phyloP scores from a whole-genome alignment of 176 grass and related monocot genomes.

The Microstegium vimineum region DNA sequence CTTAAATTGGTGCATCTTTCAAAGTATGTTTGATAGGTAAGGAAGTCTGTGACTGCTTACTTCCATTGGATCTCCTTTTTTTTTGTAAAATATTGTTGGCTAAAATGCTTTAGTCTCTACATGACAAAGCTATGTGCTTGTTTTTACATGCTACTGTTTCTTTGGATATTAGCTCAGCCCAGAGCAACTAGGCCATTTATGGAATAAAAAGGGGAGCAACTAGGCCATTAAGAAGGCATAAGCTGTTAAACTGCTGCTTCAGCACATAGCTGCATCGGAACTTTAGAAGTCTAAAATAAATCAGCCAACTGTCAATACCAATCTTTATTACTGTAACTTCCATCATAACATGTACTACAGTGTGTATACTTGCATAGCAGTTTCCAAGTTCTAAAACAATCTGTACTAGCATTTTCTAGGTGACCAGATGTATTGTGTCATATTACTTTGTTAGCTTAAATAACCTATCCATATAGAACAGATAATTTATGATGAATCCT shows the following conservation, averaged over 20 bases:
- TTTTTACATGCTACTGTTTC: background rate
- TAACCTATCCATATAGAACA: background rate
- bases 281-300: background rate
- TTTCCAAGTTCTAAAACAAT: background rate
- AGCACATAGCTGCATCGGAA: background rate
- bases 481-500: background rate
- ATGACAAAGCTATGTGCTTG: background rate
- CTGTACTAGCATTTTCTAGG: background rate
- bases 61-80: background rate
- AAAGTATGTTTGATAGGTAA: conserved; percentile 98
- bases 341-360: background rate
- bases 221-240: background rate
- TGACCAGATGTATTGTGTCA: background rate
- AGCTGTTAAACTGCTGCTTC: background rate
- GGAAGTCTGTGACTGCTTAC: background rate
- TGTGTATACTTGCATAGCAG: background rate
- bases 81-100: background rate
- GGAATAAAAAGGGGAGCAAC: background rate
- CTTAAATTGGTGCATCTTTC: conserved; percentile 99
- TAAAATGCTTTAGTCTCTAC: background rate
- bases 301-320: background rate
- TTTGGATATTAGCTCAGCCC: background rate
- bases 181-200: background rate
- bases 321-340: background rate
- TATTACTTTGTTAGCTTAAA: background rate